Evolutionary conservation across 106 monocot species (phyloP), one percentile per base, ranked within the genome.

Genomic region (Alisma plantagoaquatica): DNA sequence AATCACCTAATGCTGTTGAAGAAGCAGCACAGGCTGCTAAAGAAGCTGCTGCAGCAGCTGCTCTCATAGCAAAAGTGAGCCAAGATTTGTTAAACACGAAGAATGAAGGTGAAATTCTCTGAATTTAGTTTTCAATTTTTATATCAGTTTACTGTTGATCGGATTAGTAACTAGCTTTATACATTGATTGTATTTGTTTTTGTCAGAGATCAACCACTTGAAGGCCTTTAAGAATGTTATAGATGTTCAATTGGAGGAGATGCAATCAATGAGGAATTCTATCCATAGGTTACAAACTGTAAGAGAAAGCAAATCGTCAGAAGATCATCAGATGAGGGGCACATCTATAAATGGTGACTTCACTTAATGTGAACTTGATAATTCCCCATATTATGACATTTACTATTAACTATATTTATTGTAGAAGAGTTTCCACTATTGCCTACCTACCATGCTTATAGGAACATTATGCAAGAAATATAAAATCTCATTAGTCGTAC

Each of bases 61-160:
- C 88, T 48, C 44, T 71, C 55, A 70, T 85, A 50, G 96, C 84
- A 43, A 73, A 81, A 78, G 73, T 76, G 55, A 84, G 84, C 53
- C 73, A 96, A 76, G 96, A 89, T 33, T 59, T 96, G 52, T 58
- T 96, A 27, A 76, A 51, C 44, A 61, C 84, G 38, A 84, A 72
- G 58, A 66, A 31, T 72, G 81, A 96, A 79, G 96, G 96, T 96
- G 24, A n/a, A n/a, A n/a, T n/a, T n/a, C n/a, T n/a, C n/a, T n/a
- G n/a, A n/a, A n/a, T n/a, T n/a, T n/a, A n/a, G n/a, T n/a, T n/a
- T n/a, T n/a, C n/a, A n/a, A n/a, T n/a, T n/a, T n/a, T n/a, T n/a
- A n/a, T n/a, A n/a, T n/a, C n/a, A n/a, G n/a, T 38, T 15, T 38
- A 38, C 14, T 38, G 9, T 38, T 38, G 14, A 38, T 38, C 14